Evolutionary conservation across 2,329 filamentous ascomycete species (phyloP).

Genomic region (Thermothelomyces thermophilus): DNA sequence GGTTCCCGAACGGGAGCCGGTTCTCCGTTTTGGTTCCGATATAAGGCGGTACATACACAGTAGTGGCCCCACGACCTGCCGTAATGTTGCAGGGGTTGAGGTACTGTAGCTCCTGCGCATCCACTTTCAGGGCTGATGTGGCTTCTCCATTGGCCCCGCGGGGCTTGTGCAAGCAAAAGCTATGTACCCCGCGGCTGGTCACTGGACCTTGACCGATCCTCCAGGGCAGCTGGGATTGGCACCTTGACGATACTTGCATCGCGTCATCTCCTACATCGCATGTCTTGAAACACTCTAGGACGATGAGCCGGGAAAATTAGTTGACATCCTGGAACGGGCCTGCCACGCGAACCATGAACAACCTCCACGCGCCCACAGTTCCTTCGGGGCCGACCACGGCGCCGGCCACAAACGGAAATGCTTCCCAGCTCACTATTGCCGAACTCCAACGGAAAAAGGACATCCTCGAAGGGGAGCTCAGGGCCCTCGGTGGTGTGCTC

Average conservation of each 20-base stretch:
- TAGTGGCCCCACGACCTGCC: no score
- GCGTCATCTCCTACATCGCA: slow-evolving; percentile 1
- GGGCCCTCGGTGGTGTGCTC: slow-evolving; percentile 76
- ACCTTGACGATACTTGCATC: not conserved
- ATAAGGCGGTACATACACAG: no score
- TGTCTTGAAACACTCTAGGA: slow-evolving; percentile 3
- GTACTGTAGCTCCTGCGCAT: no score
- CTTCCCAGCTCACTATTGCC: slow-evolving; percentile 60
- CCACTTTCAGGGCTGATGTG: no score
- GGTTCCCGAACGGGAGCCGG: no score
- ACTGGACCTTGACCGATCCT: slow-evolving; percentile 15
- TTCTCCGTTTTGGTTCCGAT: no score
- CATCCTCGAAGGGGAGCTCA: slow-evolving; percentile 77
- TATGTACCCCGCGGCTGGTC: not conserved
- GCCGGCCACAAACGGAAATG: slow-evolving; percentile 52
- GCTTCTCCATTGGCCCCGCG: no score
- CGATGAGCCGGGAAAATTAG: slow-evolving; percentile 5
- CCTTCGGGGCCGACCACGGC: slow-evolving; percentile 69
- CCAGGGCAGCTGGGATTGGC: no score
- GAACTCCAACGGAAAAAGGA: slow-evolving; percentile 83
- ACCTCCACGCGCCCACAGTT: slow-evolving; percentile 52
- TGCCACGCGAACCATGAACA: slow-evolving; percentile 45
- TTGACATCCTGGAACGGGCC: slow-evolving; percentile 25
- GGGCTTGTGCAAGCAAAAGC: no score
- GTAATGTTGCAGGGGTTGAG: no score